Conservation (phyloP, 208 protist genomes). For the Crithidia thermophila region DNA sequence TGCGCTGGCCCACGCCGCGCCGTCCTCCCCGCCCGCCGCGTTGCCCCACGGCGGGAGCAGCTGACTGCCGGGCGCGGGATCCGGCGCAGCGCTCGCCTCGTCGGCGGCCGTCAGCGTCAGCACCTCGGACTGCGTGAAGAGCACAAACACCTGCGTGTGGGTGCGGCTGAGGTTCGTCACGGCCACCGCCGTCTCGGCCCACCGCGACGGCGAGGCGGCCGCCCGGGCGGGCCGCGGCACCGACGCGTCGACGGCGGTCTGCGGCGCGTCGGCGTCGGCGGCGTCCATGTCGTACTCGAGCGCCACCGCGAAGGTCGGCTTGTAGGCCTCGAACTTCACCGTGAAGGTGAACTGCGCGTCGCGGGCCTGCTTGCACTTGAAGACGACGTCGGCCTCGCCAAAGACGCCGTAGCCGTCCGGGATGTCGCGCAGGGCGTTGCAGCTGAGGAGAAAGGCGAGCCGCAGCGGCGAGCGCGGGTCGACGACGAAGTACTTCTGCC, state of each 20-base stretch:
- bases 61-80: not conserved
- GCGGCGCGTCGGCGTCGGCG: slow-evolving; percentile 2
- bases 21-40: slow-evolving; percentile 5
- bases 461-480: slow-evolving; percentile 79
- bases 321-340: slow-evolving; percentile 61
- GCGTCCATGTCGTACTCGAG: slow-evolving; percentile 40
- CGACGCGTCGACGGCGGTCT: not conserved
- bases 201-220: slow-evolving; percentile 8
- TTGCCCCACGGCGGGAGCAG: slow-evolving; percentile 12
- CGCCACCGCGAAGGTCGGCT: slow-evolving; percentile 67
- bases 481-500: slow-evolving; percentile 78
- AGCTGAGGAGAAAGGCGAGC: slow-evolving; percentile 73
- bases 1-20: not conserved
- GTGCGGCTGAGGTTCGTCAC: slow-evolving; percentile 32
- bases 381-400: slow-evolving; percentile 77
- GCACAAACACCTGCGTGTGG: slow-evolving; percentile 32
- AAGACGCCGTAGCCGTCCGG: slow-evolving; percentile 42
- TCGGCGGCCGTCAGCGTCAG: slow-evolving; percentile 22
- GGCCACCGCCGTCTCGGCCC: slow-evolving; percentile 22
- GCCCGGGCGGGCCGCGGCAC: not conserved
- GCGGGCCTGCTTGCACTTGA: slow-evolving; percentile 87
- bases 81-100: not conserved
- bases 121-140: slow-evolving; percentile 47
- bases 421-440: slow-evolving; percentile 42
- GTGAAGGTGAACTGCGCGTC: slow-evolving; percentile 75